Evolutionary conservation across 2,329 filamentous ascomycete species (phyloP), one percentile per base, ranked within the genome.

Genomic region (Penicillium sp.): DNA sequence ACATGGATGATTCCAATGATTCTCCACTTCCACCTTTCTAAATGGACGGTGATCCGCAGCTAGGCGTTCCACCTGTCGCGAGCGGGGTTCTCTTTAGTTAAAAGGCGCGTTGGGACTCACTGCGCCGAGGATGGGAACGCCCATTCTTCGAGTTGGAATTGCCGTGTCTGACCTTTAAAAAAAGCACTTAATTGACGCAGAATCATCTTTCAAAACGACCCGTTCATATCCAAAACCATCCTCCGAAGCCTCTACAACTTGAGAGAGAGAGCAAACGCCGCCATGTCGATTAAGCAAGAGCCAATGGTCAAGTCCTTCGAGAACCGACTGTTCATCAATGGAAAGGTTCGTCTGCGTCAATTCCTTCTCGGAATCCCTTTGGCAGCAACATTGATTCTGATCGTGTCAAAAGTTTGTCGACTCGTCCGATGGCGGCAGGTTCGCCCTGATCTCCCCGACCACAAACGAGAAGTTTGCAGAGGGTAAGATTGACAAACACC

Each of bases 321-420:
- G 56, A 69, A 66, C 4, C 56, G 68, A 27, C 60, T 70, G 2
- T 70, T 68, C 60, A 69, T 70, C 54, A 68, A 70, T 55, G 68
- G 68, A 40, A 62, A 70, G 60, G 68, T 68, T 22, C 10, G 58
- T 49, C 33, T 39, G 22, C 11, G 19, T 19, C 14, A 6, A 2
- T 27, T 49, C 22, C 6, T 6, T 18, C 3, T 2, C 27, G 3
- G 1, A n/a, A 13, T 11, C 2, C 19, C 4, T 43, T 24, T 24
- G 40, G 22, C 14, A 27, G 14, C 31, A 33, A 22, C 10, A 6
- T 36, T 14, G 33, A 37, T 47, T 19, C 53, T 56, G 37, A 61
- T 6, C 18, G 37, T 54, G 6, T 4, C 14, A 22, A 19, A 19
- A 69, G 67, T 69, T 69, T 11, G 63, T 66, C 16, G 64, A 68